Evolutionary conservation across 768 basidiomycete species (phyloP).

Genomic region (Lactifluus echinatus): DNA sequence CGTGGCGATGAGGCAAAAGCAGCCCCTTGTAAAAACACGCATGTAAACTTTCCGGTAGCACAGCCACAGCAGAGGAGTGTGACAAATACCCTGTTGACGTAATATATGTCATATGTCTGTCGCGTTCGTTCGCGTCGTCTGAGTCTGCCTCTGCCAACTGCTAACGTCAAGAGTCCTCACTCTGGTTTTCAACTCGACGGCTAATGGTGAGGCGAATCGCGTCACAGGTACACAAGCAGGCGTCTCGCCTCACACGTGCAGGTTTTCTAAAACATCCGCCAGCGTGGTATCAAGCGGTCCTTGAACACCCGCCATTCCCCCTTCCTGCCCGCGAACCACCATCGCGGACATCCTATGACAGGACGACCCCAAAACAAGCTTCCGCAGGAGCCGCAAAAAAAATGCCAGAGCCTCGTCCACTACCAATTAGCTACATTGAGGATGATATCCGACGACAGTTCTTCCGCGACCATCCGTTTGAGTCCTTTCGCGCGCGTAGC

Average conservation of each 20-base stretch:
- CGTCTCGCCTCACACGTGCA: conserved; percentile 68
- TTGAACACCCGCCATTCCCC: conserved; percentile 80
- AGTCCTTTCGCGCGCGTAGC: conserved; percentile 74
- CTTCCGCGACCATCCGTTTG: conserved; percentile 94
- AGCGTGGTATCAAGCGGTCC: conserved; percentile 77
- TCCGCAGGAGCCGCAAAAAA: background rate
- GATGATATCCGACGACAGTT: conserved; percentile 85
- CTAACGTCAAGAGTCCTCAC: background rate
- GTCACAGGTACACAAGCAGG: conserved; percentile 82
- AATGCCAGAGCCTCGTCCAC: conserved; percentile 28
- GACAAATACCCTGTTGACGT: background rate
- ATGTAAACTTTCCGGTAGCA: background rate
- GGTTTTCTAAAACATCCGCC: conserved; percentile 58
- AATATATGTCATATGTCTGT: background rate
- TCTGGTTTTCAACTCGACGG: too few species aligned
- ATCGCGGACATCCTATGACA: conserved; percentile 46
- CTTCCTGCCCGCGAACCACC: conserved; percentile 71
- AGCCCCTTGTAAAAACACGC: background rate
- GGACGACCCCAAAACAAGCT: conserved; percentile 13
- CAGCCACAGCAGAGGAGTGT: too few species aligned
- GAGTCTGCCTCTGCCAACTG: too few species aligned
- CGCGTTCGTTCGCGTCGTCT: too few species aligned
- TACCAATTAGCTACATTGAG: conserved; percentile 68
- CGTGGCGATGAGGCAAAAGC: conserved; percentile 9
- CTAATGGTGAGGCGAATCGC: conserved; percentile 74